A percentile compares a stretch with the other conserved stretches of the same genome.
phyloP scores from a whole-genome alignment of 371 early-diverging fungal genomes.

The Mucor piriformis region DNA sequence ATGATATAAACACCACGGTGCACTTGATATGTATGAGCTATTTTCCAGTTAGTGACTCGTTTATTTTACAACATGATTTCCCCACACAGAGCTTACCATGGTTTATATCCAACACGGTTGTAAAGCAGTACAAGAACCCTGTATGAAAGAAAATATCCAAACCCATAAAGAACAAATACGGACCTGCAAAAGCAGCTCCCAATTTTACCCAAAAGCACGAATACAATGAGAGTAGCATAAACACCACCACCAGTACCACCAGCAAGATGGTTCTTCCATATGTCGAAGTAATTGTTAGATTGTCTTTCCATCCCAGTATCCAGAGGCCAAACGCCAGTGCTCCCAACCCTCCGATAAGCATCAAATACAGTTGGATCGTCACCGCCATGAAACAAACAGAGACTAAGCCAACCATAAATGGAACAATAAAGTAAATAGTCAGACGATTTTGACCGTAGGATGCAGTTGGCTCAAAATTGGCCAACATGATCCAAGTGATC shows the following conservation, averaged over 20 bases:
- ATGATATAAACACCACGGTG: conserved; percentile 33
- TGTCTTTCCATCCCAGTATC: conserved; percentile 63
- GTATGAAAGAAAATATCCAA: conserved; percentile 77
- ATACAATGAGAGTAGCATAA: conserved; percentile 57
- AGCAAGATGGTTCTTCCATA: conserved; percentile 71
- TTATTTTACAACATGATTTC: too few relatives aligned
- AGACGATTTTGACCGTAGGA: conserved; percentile 33
- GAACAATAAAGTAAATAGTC: conserved; percentile 57
- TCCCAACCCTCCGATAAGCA: conserved; percentile 63
- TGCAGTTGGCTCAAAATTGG: conserved; percentile 53
- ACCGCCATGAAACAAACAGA: conserved; percentile 33
- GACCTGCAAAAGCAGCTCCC: conserved; percentile 68
- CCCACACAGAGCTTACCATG: too few relatives aligned
- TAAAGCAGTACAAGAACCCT: conserved; percentile 61
- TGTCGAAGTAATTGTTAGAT: conserved; percentile 55
- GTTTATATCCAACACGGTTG: conserved; percentile 29
- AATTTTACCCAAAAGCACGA: conserved; percentile 62
- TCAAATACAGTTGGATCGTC: conserved; percentile 34
- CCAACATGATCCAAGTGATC: conserved; percentile 58
- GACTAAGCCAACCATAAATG: conserved; percentile 40
- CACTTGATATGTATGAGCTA: conserved; percentile 19
- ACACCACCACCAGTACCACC: conserved; percentile 53
- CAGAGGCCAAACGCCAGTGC: conserved; percentile 64
- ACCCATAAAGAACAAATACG: conserved; percentile 72
- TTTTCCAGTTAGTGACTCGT: neutral